phyloP scores from a whole-genome alignment of 2,329 filamentous ascomycete species.

The Cyphellophora attinorum region DNA sequence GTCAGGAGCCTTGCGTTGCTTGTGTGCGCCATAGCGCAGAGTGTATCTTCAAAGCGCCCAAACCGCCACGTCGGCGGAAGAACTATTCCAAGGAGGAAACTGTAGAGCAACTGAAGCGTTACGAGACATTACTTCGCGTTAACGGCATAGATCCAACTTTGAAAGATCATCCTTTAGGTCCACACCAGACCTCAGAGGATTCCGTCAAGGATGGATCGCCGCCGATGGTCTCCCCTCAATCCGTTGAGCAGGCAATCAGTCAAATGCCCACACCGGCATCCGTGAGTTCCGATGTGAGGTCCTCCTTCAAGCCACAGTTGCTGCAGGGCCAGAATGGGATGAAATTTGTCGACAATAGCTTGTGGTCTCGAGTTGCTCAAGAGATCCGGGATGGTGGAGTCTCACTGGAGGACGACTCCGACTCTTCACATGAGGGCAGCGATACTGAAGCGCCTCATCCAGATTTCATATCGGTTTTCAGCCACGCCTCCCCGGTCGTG shows the following conservation, averaged over 20 bases:
- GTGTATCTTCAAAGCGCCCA: conserved; percentile 23
- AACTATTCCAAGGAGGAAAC: conserved; percentile 5
- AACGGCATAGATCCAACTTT: conserved; percentile 13
- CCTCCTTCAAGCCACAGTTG: conserved; percentile 3
- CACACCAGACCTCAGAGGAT: too few relatives aligned
- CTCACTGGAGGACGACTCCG: conserved; percentile 9
- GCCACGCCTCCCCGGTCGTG: not conserved
- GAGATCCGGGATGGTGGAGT: conserved; percentile 11
- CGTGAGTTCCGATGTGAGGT: too few relatives aligned
- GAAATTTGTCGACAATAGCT: conserved; percentile 15
- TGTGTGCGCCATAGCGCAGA: conserved; percentile 27
- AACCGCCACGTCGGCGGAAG: conserved; percentile 10
- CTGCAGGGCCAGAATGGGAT: conserved; percentile 1
- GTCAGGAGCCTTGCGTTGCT: conserved; percentile 31
- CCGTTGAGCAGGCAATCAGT: too few relatives aligned
- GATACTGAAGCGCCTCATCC: conserved; percentile 12
- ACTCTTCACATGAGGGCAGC: conserved; percentile 4
- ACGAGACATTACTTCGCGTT: conserved; percentile 14
- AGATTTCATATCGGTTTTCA: conserved; percentile 3
- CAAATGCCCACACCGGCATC: too few relatives aligned
- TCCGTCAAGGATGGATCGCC: too few relatives aligned
- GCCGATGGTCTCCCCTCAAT: too few relatives aligned
- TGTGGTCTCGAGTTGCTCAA: conserved; percentile 20
- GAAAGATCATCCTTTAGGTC: conserved; percentile 2
- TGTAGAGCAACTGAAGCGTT: conserved; percentile 7